Base-by-base conservation (phyloP, 768 basidiomycete species). In the Russula virescens region DNA sequence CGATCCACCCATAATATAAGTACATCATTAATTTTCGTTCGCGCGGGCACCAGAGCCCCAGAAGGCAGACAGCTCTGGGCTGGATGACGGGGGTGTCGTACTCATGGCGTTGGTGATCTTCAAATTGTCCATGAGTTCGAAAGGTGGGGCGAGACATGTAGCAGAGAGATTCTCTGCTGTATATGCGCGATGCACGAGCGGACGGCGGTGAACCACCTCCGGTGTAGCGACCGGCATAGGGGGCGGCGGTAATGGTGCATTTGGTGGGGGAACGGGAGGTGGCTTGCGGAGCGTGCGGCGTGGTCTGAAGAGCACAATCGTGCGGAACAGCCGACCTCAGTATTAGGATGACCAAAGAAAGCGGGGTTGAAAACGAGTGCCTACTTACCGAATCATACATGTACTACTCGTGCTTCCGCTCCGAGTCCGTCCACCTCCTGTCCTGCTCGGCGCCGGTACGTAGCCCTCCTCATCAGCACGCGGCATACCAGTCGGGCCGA, bases 281-380 rank as follows among this genome's bases (percentile, higher is more conserved):
- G 64, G 61, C 46, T 63, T 68, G 46, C 64, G 65, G 50, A 63
- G 55, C 21, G 61, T 53, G n/a, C 61, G 66, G 18, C 65, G 66
- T 16, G 65, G 38, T 35, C 66, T 67, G 19, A 34, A 28, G 45
- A 51, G 7, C 1, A 9, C 35, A 26, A 14, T 38, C 38, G 38
- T 3, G 49, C 10, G 14, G 38, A 7, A 55, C 26, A 23, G 2
- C 42, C 38, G 13, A 35, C 34, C 5, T 38, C 38, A 31, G 38
- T 38, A 13, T 45, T 28, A 31, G 26, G 7, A 46, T 6, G 54
- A 28, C 42, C 28, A 31, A 28, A 45, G 13, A 3, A 21, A 21
- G 18, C 18, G 25, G 21, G 18, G 9, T 35, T 13, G 19, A 42
- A 16, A 11, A 42, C 46, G 46, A 52, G 46, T 14, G 43, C 9